Conservation (phyloP, 352 stramenopile genomes). For the Phytophthora cactorum region DNA sequence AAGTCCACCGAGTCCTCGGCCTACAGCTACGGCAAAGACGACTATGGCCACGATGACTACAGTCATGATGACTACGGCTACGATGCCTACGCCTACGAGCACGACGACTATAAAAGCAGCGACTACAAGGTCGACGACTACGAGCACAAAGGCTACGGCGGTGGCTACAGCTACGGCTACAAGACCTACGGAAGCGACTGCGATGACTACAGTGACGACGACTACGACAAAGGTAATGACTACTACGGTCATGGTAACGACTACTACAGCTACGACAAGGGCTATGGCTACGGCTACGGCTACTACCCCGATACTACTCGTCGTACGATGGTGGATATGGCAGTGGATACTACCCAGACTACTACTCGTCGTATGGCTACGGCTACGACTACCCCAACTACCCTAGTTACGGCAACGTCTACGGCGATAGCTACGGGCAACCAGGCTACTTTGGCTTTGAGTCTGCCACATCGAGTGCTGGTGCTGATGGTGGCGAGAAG, state of each 20-base stretch:
- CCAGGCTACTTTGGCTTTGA: constrained; percentile 2
- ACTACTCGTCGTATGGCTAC: background rate
- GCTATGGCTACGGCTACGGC: background rate
- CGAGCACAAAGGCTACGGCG: background rate
- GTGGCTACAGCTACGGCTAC: background rate
- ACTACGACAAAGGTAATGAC: no score
- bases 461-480: background rate
- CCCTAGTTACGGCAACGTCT: background rate
- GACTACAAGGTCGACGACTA: background rate
- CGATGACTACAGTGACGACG: background rate
- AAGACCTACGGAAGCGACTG: no score
- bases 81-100: background rate
- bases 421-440: background rate
- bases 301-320: background rate
- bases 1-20: constrained; percentile 26
- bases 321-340: background rate
- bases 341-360: background rate
- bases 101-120: background rate
- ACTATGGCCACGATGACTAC: constrained; percentile 9
- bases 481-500: background rate
- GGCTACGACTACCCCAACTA: background rate
- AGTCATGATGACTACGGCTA: background rate
- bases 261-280: background rate
- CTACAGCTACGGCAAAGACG: constrained; percentile 17
- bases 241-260: background rate